Base-by-base conservation (phyloP, 2,329 filamentous ascomycete genomes). In the Gnomoniopsis smithogilvyi region DNA sequence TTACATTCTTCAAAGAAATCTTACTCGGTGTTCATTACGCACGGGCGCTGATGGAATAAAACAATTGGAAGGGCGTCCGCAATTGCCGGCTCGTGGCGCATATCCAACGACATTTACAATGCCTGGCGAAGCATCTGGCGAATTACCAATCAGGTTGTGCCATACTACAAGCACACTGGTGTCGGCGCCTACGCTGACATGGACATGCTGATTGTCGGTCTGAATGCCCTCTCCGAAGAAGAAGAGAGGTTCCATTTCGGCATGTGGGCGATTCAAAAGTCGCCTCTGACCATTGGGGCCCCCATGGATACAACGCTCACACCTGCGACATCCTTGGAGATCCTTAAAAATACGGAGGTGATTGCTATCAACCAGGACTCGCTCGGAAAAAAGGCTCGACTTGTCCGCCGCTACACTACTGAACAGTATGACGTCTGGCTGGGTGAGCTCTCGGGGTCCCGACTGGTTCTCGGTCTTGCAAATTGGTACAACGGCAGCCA, bases 321-420 rank as follows among this genome's bases (percentile, higher is more conserved):
- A 0, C 71, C 73, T 1, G 58, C 67, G 0, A 67, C 69, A 0
- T 80, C 79, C 0, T 65, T 82, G 15, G 68, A 69, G 6, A 70
- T 80, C 17, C 66, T 81, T 50, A 72, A 71, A 1, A 85, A 85
- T 67, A 71, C 75, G 26, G 82, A 83, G 56, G 76, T 83, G 22
- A 80, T 87, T 24, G 77, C 77, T 0, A 80, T 83, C 65, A 86
- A 86, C 64, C 83, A 86, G 63, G 84, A 86, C 64, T 60, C 76
- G 0, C 68, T 85, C 0, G 81, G 76, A 0, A 70, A 78, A 55
- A 80, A 82, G 48, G 80, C 82, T 0, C 73, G 73, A n/a, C 70
- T 87, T 1, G 67, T 78, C 1, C 70, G 78, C 4, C 73, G 80
- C 6, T 77, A 78, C 64, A 78, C 78, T 0, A 74, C 78, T 22